Evolutionary conservation across 139 green algal species (phyloP), one percentile per base, ranked within the genome.

Genomic region (Bryopsis sp.): DNA sequence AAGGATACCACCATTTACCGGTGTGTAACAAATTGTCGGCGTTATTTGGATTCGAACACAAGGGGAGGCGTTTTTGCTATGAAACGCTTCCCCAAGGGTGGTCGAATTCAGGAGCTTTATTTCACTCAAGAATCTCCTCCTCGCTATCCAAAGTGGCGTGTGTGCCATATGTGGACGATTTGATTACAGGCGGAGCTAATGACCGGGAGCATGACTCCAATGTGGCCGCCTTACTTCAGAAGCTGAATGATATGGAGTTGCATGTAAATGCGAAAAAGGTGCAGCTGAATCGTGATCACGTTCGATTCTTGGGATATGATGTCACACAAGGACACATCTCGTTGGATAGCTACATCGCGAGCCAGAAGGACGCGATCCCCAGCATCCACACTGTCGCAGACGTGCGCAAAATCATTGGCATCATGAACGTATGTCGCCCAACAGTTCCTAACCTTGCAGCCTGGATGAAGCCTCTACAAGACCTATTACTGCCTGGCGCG

Each of bases 251-350:
- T 43, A 47, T 47, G 6, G 58, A 33, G 4, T 65, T 65, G 39
- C 28, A 11, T 22, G 4, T 65, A 6, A 65, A 65, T 65, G 8
- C n/a, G 26, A 5, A 65, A 24, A 65, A 65, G 58, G 28, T 65
- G 4, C 19, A 46, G 19, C 28, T 65, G 4, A 11, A 6, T 24
- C 4, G 4, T 5, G 26, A 39, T 15, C 26, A 7, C 6, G 58
- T 65, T 22, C 6, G 19, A 39, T 65, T 65, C 43, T 39, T 65
- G 6, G 58, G 58, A 39, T 65, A 47, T 65, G 58, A 65, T 39
- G 28, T 65, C 39, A 26, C n/a, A 28, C 7, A 5, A 26, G 58
- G 58, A 26, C 19, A 6, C 26, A 47, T 35, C 43, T 46, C 28
- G 19, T 65, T 65, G 29, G 15, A 22, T 46, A 32, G 32, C 28